Evolutionary conservation across 495 filamentous ascomycete genomes (phyloP).

Genomic region (Podospora comata): DNA sequence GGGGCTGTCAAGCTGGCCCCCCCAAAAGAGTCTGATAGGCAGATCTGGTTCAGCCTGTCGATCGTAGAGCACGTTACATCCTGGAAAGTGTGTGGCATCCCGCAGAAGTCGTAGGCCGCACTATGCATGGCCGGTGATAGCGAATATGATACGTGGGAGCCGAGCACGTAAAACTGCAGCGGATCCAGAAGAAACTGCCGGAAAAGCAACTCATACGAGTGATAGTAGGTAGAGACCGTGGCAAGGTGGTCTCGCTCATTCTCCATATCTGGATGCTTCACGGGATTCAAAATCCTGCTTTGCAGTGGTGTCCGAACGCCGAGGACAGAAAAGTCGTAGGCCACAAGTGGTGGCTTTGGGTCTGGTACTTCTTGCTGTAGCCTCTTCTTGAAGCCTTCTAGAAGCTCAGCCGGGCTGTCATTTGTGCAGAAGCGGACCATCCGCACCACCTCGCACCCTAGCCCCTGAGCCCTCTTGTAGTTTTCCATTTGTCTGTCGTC

Average conservation of each 20-base stretch:
- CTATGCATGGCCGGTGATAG: constrained; percentile 78
- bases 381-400: constrained; percentile 54
- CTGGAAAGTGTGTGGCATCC: constrained; percentile 69
- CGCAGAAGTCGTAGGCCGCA: constrained; percentile 67
- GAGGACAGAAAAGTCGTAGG: constrained; percentile 67
- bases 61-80: constrained; percentile 62
- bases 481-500: constrained; percentile 54
- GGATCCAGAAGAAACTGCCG: constrained; percentile 59
- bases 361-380: constrained; percentile 47
- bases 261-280: constrained; percentile 63
- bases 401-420: constrained; percentile 56
- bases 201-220: constrained; percentile 55
- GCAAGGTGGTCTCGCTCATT: constrained; percentile 46
- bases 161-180: constrained; percentile 71
- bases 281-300: constrained; percentile 63
- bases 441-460: constrained; percentile 70
- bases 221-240: constrained; percentile 41
- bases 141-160: constrained; percentile 70
- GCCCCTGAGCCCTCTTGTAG: constrained; percentile 54
- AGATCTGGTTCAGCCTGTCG: constrained; percentile 60
- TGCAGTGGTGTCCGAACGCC: constrained; percentile 67
- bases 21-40: constrained; percentile 64
- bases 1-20: constrained; percentile 71
- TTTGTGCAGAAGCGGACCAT: constrained; percentile 60
- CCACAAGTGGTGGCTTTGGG: constrained; percentile 60